Evolutionary conservation across 176 grass and related monocot species (phyloP).

Genomic region (Zoysia pacifica): DNA sequence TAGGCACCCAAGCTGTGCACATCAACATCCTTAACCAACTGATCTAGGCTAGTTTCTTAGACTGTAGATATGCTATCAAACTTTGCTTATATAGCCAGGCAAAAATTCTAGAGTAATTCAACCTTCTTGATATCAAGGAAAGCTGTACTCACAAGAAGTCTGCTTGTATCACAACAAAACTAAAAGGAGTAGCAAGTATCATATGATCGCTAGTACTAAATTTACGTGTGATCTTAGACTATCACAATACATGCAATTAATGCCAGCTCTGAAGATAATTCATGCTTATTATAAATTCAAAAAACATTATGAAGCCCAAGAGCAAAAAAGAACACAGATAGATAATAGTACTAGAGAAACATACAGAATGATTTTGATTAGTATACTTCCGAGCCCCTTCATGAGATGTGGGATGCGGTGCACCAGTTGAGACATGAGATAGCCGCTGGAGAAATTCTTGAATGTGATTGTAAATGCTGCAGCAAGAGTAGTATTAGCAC

Average conservation of each 20-base stretch:
- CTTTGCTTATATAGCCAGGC: neutral
- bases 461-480: slow-evolving; percentile 93
- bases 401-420: slow-evolving; percentile 29
- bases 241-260: slow-evolving; percentile 5
- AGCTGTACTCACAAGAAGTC: neutral
- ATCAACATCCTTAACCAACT: too few species aligned
- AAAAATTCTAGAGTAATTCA: neutral
- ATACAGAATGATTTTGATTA: slow-evolving; percentile 57
- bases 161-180: neutral
- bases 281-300: neutral
- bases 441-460: slow-evolving; percentile 50
- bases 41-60: too few species aligned
- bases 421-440: slow-evolving; percentile 39
- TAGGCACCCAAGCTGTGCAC: too few species aligned
- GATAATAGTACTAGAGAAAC: slow-evolving; percentile 23
- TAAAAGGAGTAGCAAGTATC: neutral
- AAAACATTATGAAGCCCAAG: slow-evolving; percentile 13
- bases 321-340: neutral
- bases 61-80: neutral
- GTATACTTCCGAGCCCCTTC: slow-evolving; percentile 43
- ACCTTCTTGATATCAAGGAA: neutral
- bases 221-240: neutral
- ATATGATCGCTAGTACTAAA: neutral
- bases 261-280: neutral
- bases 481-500: slow-evolving; percentile 33